A percentile compares a stretch with the other conserved stretches of the same genome.
Evolutionary conservation across 2,329 filamentous ascomycete species (phyloP).

Genomic region (Colletotrichum graminicola): DNA sequence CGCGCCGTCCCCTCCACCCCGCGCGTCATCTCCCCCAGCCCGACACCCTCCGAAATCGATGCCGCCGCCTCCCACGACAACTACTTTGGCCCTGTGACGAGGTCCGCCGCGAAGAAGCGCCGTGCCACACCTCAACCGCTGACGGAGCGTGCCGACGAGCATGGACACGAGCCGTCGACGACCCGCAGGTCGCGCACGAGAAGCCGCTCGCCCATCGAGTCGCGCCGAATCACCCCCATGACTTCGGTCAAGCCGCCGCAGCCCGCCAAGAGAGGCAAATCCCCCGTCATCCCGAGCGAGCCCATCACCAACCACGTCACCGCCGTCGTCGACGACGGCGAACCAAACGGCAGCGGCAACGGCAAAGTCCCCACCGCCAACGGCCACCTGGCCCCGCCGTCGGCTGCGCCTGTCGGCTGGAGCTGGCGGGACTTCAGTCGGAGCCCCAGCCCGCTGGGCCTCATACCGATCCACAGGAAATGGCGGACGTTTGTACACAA

Average conservation of each 20-base stretch:
- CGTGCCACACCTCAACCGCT: constrained; percentile 70
- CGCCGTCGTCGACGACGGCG: constrained; percentile 42
- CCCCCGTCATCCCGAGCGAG: constrained; percentile 43
- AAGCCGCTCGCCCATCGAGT: constrained; percentile 75
- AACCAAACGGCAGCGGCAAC: constrained; percentile 46
- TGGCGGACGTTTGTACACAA: constrained; percentile 95
- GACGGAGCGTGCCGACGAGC: constrained; percentile 62
- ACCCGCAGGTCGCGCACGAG: constrained; percentile 75
- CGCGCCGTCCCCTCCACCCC: constrained; percentile 79
- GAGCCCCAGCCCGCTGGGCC: constrained; percentile 89
- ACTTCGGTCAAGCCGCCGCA: constrained; percentile 60
- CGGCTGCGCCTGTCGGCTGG: constrained; percentile 70
- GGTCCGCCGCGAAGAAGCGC: constrained; percentile 75
- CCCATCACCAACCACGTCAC: constrained; percentile 43
- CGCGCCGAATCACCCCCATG: constrained; percentile 65
- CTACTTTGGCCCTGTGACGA: constrained; percentile 80
- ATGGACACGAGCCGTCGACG: constrained; percentile 56
- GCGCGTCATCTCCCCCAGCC: constrained; percentile 90
- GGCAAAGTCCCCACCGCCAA: constrained; percentile 58
- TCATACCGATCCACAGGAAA: constrained; percentile 94
- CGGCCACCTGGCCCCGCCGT: constrained; percentile 77
- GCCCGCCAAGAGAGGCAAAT: constrained; percentile 50
- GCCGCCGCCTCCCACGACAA: constrained; percentile 68
- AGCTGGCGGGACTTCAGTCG: constrained; percentile 90
- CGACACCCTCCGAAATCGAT: constrained; percentile 73